Conservation (phyloP, 176 grass and related monocot genomes). For the Avena sativa region DNA sequence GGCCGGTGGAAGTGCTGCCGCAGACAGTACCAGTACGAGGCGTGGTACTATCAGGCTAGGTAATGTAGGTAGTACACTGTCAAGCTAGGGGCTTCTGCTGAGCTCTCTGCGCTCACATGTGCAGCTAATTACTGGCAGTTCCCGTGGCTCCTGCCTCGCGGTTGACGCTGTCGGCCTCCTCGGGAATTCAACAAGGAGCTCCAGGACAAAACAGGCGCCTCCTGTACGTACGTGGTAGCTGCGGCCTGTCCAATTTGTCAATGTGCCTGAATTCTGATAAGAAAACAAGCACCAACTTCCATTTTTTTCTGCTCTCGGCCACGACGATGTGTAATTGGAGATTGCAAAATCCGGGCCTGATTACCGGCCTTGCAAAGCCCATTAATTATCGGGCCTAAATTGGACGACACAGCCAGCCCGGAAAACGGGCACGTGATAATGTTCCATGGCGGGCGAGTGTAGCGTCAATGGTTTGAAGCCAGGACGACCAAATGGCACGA, state of each 20-base stretch:
- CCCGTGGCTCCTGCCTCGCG: not conserved
- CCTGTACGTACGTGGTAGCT: not conserved
- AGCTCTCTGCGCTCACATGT: constrained; percentile 6
- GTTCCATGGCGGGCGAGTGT: not conserved
- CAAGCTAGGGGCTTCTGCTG: not conserved
- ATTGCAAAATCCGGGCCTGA: not conserved
- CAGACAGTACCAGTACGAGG: not conserved
- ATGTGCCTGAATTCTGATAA: not conserved
- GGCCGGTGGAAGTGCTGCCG: not conserved
- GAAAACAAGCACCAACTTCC: not conserved
- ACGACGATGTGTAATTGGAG: no score
- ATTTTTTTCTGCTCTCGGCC: not conserved
- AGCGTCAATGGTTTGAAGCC: no score
- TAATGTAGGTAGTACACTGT: no score
- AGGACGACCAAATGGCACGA: no score
- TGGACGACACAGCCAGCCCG: not conserved
- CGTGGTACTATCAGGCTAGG: not conserved
- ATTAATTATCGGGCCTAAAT: not conserved
- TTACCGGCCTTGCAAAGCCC: not conserved
- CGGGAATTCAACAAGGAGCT: not conserved
- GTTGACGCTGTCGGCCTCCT: constrained; percentile 38
- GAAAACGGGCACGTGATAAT: not conserved
- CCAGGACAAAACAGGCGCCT: not conserved
- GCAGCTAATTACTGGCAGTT: not conserved
- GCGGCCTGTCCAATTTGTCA: not conserved